Conservation (phyloP, 2,329 filamentous ascomycete species). For the Daldinia sp. region DNA sequence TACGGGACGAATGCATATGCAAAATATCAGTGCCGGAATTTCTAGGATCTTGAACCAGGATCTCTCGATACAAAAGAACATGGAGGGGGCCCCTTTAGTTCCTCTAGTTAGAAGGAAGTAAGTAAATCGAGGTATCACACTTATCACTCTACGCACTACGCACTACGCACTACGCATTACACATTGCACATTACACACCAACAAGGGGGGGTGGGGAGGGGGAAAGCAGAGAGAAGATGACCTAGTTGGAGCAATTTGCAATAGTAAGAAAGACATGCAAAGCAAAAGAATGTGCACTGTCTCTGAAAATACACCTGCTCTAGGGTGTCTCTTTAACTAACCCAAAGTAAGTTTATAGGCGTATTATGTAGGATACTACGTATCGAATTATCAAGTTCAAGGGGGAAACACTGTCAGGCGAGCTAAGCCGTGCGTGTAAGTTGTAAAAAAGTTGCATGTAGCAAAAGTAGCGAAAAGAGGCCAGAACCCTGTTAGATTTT, state of each 20-base stretch:
- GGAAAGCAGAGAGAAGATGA: background rate
- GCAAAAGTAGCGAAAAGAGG: conserved; percentile 31
- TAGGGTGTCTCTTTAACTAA: conserved; percentile 21
- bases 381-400: conserved; percentile 12
- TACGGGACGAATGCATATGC: conserved; percentile 25
- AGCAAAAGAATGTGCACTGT: conserved; percentile 23
- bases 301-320: conserved; percentile 14
- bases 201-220: background rate
- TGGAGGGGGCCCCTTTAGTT: conserved; percentile 4
- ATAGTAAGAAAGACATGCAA: conserved; percentile 11
- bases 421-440: conserved; percentile 15
- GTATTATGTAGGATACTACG: conserved; percentile 21
- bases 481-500: conserved; percentile 45
- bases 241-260: background rate
- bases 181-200: no score
- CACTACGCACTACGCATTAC: no score
- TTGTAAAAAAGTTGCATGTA: background rate
- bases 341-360: no score
- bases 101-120: conserved; percentile 15
- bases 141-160: background rate
- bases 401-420: conserved; percentile 9
- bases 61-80: conserved; percentile 17
- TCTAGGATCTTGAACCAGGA: conserved; percentile 20
- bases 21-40: conserved; percentile 26
- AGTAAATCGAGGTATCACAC: background rate